Conservation (phyloP, 805 yeast genomes). For the Candida chauliodis region DNA sequence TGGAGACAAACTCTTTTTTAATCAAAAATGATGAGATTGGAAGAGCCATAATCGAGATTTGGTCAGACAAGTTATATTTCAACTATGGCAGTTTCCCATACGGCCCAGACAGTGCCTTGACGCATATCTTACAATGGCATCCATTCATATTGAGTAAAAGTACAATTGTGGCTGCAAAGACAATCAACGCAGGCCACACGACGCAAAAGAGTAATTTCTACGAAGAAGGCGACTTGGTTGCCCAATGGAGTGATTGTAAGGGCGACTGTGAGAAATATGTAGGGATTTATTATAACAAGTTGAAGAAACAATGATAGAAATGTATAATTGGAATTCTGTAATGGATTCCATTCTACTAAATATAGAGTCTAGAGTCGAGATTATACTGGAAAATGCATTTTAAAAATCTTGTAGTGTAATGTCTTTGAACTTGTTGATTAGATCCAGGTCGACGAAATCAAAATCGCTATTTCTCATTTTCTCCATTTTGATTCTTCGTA, state of each 20-base stretch:
- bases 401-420: slow-evolving; percentile 11
- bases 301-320: slow-evolving; percentile 9
- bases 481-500: slow-evolving; percentile 14
- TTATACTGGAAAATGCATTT: too few species aligned
- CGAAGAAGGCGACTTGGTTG: slow-evolving; percentile 64
- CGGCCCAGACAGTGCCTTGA: slow-evolving; percentile 63
- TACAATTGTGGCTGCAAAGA: slow-evolving; percentile 59
- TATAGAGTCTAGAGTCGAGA: too few species aligned
- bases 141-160: slow-evolving; percentile 72
- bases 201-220: slow-evolving; percentile 43
- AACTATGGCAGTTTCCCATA: slow-evolving; percentile 59
- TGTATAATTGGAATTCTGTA: too few species aligned
- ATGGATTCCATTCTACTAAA: too few species aligned
- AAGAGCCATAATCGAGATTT: slow-evolving; percentile 68
- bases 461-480: slow-evolving; percentile 2
- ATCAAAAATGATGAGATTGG: slow-evolving; percentile 63
- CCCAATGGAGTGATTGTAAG: slow-evolving; percentile 56
- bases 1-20: slow-evolving; percentile 72
- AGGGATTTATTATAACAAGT: slow-evolving; percentile 18
- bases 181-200: slow-evolving; percentile 29
- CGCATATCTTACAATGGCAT: slow-evolving; percentile 95
- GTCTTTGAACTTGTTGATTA: slow-evolving; percentile 6
- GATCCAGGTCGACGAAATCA: slow-evolving; percentile 1
- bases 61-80: slow-evolving; percentile 72
- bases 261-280: slow-evolving; percentile 52